Conservation (phyloP, 2,329 filamentous ascomycete species). For the Orbilia brochopaga region DNA sequence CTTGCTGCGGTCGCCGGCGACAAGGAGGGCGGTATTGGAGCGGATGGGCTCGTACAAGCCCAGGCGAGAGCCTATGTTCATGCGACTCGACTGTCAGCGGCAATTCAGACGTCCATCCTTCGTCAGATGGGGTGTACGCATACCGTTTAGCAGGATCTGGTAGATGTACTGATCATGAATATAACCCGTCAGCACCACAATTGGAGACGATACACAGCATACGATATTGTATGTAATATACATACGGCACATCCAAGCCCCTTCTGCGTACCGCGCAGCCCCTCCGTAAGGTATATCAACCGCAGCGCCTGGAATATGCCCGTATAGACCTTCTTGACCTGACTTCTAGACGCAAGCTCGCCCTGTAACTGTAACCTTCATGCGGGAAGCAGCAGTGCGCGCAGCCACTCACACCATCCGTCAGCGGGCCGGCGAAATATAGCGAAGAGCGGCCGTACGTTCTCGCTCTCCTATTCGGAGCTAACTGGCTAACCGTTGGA, state of each 20-base stretch:
- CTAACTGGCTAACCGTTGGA: not conserved
- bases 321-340: slow-evolving; percentile 85
- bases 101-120: not conserved
- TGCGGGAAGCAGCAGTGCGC: not conserved
- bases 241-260: slow-evolving; percentile 81
- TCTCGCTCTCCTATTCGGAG: slow-evolving; percentile 8
- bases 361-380: slow-evolving; percentile 90
- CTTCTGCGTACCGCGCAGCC: slow-evolving; percentile 80
- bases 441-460: slow-evolving; percentile 16
- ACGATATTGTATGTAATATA: slow-evolving; percentile 14
- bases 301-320: slow-evolving; percentile 89
- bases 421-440: slow-evolving; percentile 28
- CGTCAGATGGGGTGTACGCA: not conserved
- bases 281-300: slow-evolving; percentile 90
- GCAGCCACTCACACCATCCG: slow-evolving; percentile 4
- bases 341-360: slow-evolving; percentile 84
- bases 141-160: slow-evolving; percentile 86
- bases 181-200: slow-evolving; percentile 32
- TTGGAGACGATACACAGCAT: slow-evolving; percentile 11
- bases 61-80: slow-evolving; percentile 72
- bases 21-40: slow-evolving; percentile 69
- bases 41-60: slow-evolving; percentile 98
- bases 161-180: slow-evolving; percentile 75
- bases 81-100: not conserved
- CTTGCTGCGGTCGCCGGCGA: slow-evolving; percentile 74